Conservation (phyloP, 768 basidiomycete species). For the Tremella mesenterica region DNA sequence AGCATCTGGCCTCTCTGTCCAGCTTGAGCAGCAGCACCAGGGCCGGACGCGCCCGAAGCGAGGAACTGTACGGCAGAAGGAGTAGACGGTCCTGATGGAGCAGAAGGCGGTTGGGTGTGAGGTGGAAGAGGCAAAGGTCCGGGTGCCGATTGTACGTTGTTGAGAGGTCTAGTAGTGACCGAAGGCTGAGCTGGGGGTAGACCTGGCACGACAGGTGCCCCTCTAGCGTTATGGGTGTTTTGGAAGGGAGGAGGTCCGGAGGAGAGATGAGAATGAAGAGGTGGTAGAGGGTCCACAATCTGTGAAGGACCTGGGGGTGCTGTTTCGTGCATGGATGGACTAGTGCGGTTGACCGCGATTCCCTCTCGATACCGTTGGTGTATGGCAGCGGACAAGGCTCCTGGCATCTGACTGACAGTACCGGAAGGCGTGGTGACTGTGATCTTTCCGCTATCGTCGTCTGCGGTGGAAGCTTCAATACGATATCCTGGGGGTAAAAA, state of each 20-base stretch:
- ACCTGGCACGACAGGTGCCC: background rate
- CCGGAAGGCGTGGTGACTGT: slow-evolving; percentile 42
- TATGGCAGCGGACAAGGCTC: slow-evolving; percentile 34
- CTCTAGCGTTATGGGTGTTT: background rate
- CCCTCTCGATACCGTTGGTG: slow-evolving; percentile 26
- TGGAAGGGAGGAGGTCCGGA: slow-evolving; percentile 19
- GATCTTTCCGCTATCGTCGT: slow-evolving; percentile 32
- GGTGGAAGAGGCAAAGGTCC: slow-evolving; percentile 13
- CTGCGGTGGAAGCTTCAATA: slow-evolving; percentile 56
- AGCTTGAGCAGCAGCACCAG: slow-evolving; percentile 1
- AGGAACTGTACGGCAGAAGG: slow-evolving; percentile 36
- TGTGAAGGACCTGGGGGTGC: too few species aligned
- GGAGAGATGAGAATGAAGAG: slow-evolving; percentile 16
- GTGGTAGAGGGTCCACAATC: slow-evolving; percentile 7
- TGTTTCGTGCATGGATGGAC: background rate
- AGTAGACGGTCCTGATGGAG: slow-evolving; percentile 34
- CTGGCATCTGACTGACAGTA: slow-evolving; percentile 40
- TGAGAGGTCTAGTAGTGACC: background rate
- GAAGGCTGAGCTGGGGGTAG: slow-evolving; percentile 3
- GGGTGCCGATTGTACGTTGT: slow-evolving; percentile 2
- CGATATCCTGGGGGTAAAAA: slow-evolving; percentile 91
- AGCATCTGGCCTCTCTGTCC: slow-evolving; percentile 17
- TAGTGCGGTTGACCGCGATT: slow-evolving; percentile 4
- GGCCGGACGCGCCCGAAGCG: slow-evolving; percentile 20
- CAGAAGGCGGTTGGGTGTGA: slow-evolving; percentile 10